Conservation (phyloP, 2,329 filamentous ascomycete species). For the Sclerotinia glacialis region DNA sequence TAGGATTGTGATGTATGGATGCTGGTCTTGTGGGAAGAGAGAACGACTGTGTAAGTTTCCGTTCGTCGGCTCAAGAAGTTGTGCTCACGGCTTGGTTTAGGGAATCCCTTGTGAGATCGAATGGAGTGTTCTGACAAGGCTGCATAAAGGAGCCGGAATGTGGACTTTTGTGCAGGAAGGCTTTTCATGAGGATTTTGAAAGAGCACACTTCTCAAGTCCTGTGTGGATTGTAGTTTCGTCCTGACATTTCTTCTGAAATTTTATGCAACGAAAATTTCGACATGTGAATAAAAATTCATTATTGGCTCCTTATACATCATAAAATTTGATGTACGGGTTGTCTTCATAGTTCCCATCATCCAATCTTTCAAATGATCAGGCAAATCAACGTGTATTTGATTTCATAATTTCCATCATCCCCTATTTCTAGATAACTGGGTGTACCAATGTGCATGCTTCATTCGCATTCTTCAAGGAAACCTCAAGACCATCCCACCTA, state of each 20-base stretch:
- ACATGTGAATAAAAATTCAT: neutral
- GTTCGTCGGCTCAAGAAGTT: neutral
- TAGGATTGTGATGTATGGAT: neutral
- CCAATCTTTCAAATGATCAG: neutral
- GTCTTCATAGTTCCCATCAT: neutral
- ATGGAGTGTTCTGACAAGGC: neutral
- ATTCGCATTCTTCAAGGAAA: slow-evolving; percentile 10
- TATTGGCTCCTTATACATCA: neutral
- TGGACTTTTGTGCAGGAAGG: neutral
- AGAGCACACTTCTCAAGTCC: neutral
- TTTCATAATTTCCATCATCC: neutral
- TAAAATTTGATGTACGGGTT: neutral
- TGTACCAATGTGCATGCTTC: neutral
- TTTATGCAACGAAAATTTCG: neutral
- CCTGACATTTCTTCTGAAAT: neutral
- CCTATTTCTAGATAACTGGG: neutral
- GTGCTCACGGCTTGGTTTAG: neutral
- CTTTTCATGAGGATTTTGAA: neutral
- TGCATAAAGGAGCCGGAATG: neutral
- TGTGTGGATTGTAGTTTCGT: neutral
- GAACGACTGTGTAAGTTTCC: neutral
- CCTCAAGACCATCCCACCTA: slow-evolving; percentile 39
- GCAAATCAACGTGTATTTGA: too few relatives aligned
- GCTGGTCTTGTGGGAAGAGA: neutral
- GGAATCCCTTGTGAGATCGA: neutral